Evolutionary conservation across 2,329 filamentous ascomycete genomes (phyloP).

Genomic region (Phialocephala subalpina): DNA sequence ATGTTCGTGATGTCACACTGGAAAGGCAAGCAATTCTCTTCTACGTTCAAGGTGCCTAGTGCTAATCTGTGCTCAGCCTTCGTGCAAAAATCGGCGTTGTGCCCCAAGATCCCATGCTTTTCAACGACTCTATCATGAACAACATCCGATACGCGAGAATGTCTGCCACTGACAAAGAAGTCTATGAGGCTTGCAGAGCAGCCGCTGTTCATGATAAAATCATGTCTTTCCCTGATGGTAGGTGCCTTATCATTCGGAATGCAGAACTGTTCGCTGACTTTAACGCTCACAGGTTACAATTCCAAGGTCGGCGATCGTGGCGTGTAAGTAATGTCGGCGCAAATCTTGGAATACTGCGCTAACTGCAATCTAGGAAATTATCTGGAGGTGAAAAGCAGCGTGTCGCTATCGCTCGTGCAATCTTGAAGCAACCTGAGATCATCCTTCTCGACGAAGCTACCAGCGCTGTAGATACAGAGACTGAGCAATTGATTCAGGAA

Average conservation of each 20-base stretch:
- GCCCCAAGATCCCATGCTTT: conserved; percentile 63
- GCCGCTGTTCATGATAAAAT: conserved; percentile 68
- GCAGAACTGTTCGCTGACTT: conserved; percentile 2
- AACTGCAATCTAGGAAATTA: conserved; percentile 77
- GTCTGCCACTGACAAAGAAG: conserved; percentile 40
- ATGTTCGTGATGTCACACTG: conserved; percentile 49
- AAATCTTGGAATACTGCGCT: conserved; percentile 36
- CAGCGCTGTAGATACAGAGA: conserved; percentile 91
- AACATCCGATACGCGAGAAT: conserved; percentile 44
- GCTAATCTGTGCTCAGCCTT: conserved; percentile 32
- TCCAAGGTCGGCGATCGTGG: conserved; percentile 52
- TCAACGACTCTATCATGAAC: conserved; percentile 58
- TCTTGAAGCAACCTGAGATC: conserved; percentile 93
- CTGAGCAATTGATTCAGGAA: conserved; percentile 89
- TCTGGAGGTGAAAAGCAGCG: conserved; percentile 89
- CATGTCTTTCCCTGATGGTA: conserved; percentile 61
- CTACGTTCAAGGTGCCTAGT: conserved; percentile 48
- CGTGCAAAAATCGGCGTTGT: conserved; percentile 61
- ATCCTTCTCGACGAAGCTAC: conserved; percentile 95
- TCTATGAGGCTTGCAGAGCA: conserved; percentile 59
- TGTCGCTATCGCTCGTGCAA: conserved; percentile 85
- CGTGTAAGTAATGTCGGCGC: conserved; percentile 63
- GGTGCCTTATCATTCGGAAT: conserved; percentile 42
- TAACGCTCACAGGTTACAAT: conserved; percentile 46
- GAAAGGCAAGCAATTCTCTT: conserved; percentile 55